Conservation (phyloP, 1,284 basidiomycete species). For the Termitomyces sp. region DNA sequence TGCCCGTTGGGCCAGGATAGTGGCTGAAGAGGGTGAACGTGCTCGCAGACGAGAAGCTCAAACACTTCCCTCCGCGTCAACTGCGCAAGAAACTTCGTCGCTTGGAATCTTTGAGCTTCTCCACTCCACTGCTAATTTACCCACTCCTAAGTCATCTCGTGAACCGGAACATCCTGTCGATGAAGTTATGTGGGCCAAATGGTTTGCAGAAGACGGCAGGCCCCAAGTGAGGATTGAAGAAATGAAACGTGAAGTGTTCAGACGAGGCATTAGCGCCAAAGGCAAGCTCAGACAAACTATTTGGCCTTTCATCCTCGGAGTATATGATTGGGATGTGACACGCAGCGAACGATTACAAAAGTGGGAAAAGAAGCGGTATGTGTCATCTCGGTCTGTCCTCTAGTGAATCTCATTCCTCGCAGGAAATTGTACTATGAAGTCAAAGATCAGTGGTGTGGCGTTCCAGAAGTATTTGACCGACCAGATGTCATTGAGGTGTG, state of each 20-base stretch:
- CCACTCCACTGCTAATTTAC: slow-evolving; percentile 71
- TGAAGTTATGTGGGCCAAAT: slow-evolving; percentile 62
- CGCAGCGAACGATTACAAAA: slow-evolving; percentile 26
- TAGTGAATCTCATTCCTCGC: slow-evolving; percentile 9
- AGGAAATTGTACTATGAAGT: slow-evolving; percentile 66
- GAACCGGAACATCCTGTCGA: slow-evolving; percentile 71
- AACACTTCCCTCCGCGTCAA: slow-evolving; percentile 46
- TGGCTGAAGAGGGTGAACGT: slow-evolving; percentile 93
- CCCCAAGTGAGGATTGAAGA: slow-evolving; percentile 64
- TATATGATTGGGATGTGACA: slow-evolving; percentile 74
- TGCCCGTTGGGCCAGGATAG: slow-evolving; percentile 93
- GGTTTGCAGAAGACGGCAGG: slow-evolving; percentile 67
- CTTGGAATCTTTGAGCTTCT: slow-evolving; percentile 88
- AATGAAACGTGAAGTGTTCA: slow-evolving; percentile 73
- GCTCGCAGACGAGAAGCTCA: slow-evolving; percentile 75
- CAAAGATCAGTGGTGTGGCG: slow-evolving; percentile 77
- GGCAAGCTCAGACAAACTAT: slow-evolving; percentile 59
- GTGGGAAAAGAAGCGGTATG: slow-evolving; percentile 41
- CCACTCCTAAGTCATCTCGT: slow-evolving; percentile 69
- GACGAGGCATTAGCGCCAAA: slow-evolving; percentile 58
- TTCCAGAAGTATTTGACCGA: slow-evolving; percentile 75
- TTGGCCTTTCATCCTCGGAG: slow-evolving; percentile 90
- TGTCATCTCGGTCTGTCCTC: slow-evolving; percentile 6
- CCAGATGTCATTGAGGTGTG: slow-evolving; percentile 69
- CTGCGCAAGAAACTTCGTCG: slow-evolving; percentile 63